Evolutionary conservation across 2,329 filamentous ascomycete genomes (phyloP).

Genomic region (Thermothelomyces thermophilus): DNA sequence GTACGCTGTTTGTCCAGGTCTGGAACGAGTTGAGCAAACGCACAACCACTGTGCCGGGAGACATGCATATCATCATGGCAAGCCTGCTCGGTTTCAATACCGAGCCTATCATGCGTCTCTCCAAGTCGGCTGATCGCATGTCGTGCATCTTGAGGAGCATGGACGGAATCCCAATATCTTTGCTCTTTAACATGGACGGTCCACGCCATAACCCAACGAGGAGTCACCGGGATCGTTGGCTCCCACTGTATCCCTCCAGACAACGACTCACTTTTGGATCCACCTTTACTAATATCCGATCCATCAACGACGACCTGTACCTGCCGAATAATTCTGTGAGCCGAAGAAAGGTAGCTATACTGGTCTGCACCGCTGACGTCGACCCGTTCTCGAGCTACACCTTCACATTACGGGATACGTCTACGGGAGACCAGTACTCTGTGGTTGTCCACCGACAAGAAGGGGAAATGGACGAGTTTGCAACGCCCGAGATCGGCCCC

Average conservation of each 20-base stretch:
- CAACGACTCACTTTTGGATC: conserved; percentile 17
- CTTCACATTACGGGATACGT: conserved; percentile 14
- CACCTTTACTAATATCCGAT: conserved; percentile 17
- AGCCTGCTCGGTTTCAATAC: conserved; percentile 20
- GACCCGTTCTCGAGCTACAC: conserved; percentile 18
- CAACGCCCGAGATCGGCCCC: conserved; percentile 18
- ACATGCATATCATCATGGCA: conserved; percentile 21
- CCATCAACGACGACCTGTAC: conserved; percentile 16
- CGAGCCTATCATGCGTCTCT: conserved; percentile 14
- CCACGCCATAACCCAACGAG: conserved; percentile 17
- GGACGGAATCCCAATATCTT: conserved; percentile 20
- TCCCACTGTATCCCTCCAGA: conserved; percentile 18
- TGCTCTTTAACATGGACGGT: conserved; percentile 18
- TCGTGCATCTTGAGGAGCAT: conserved; percentile 20
- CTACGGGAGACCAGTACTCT: conserved; percentile 14
- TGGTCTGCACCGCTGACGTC: conserved; percentile 17
- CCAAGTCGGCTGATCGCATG: conserved; percentile 19
- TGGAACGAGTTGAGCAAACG: conserved; percentile 22
- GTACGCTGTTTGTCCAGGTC: conserved; percentile 20
- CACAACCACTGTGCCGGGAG: conserved; percentile 17
- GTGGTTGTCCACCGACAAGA: conserved; percentile 15
- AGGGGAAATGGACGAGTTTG: conserved; percentile 17
- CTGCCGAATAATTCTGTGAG: conserved; percentile 22
- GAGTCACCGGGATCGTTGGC: conserved; percentile 20
- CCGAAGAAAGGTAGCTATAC: conserved; percentile 15